A percentile compares a stretch with the other conserved stretches of the same genome.
phyloP scores from a whole-genome alignment of 495 filamentous ascomycete genomes.

The Aspergillus indologenus region DNA sequence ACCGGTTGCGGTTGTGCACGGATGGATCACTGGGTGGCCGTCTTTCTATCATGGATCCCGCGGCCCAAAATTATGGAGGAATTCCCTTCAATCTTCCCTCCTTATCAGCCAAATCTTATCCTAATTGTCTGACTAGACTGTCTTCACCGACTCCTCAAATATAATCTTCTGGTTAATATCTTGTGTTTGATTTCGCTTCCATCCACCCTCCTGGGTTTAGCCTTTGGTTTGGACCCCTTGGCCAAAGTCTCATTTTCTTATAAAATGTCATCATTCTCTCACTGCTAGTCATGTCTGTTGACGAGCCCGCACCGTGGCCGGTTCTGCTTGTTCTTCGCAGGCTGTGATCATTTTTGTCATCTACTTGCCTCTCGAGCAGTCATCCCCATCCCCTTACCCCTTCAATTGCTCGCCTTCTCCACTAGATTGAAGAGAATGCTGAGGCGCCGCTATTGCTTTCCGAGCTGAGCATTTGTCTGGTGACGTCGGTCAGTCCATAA shows the following conservation, averaged over 20 bases:
- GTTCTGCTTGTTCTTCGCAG: slow-evolving; percentile 4
- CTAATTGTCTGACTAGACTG: background rate
- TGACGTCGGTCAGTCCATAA: background rate
- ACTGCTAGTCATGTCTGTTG: background rate
- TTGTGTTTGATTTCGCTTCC: background rate
- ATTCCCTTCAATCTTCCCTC: background rate
- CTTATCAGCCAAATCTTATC: background rate
- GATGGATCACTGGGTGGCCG: background rate
- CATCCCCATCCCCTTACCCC: background rate
- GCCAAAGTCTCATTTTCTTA: background rate
- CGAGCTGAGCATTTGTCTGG: background rate
- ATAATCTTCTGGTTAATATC: background rate
- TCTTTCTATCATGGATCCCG: background rate
- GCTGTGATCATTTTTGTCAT: background rate
- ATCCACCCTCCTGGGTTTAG: background rate
- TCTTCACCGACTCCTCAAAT: background rate
- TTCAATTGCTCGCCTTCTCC: background rate
- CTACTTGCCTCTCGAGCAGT: background rate
- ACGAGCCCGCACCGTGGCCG: background rate
- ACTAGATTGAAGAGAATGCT: background rate
- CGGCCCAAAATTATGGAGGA: background rate
- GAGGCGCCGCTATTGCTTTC: background rate
- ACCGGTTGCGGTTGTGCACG: background rate
- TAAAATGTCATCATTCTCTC: background rate
- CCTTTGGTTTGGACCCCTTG: background rate